Base-by-base conservation (phyloP, 257 asterid genomes). In the Solanum sitiens region DNA sequence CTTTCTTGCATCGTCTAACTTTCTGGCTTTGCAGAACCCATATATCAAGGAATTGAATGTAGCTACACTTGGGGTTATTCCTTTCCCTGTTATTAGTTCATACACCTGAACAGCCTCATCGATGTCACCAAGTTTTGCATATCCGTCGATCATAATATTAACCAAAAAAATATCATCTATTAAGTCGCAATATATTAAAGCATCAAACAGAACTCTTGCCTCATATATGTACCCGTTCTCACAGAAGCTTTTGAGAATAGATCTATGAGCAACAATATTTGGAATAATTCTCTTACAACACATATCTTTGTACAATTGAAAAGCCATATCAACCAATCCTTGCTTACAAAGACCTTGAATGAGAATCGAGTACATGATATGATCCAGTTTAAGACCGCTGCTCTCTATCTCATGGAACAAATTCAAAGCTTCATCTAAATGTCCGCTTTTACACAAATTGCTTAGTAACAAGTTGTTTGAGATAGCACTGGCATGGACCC, bases 41-140 rank as follows among this genome's bases (percentile, higher is more conserved):
- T 94, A 83, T 80, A 96, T 92, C 87, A 96, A 86, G 79, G 96
- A 92, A 90, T 95, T 95, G 88, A 93, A 93, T 73, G 99, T 95
- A 87, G 92, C 92, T 39, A 91, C 85, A 85, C 92, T 93, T 86
- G 98, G 98, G 35, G 89, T 72, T 83, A 94, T 91, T 88, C 96
- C 94, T 91, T 91, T 96, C 91, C 86, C 91, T 91, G 88, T 73
- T 82, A 94, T 84, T 27, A 86, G 89, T 61, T 87, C 65, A 74
- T 91, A 94, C 79, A 96, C 82, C 84, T 83, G 86, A 53, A 88
- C 80, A 88, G 95, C 96, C 90, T 95, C 96, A 53, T 61, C 91
- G 23, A 91, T 87, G 88, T 92, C 86, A 89, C 98, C 98, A 84
- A 56, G 89, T 91, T 94, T 95, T 40, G 92, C 93, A 88, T 94